Conservation (phyloP, 2,329 filamentous ascomycete genomes). For the Thielaviopsis punctulata region DNA sequence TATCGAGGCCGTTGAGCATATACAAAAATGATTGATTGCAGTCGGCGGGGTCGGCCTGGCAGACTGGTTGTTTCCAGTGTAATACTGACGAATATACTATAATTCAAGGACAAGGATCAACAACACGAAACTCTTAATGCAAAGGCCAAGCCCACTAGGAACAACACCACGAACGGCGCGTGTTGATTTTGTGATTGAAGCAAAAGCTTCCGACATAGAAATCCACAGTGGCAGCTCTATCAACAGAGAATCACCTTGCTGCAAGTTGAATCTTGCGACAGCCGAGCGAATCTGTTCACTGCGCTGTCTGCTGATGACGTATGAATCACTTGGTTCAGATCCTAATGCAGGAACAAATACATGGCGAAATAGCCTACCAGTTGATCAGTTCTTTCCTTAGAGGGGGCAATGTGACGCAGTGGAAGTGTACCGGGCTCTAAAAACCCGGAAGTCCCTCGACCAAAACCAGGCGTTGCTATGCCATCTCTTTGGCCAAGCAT, state of each 20-base stretch:
- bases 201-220: no score
- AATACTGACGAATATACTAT: neutral
- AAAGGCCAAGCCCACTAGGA: neutral
- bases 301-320: no score
- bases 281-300: no score
- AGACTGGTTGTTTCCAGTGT: neutral
- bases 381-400: neutral
- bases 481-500: neutral
- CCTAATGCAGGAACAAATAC: neutral
- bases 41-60: neutral
- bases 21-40: neutral
- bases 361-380: neutral
- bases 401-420: conserved; percentile 5
- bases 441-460: conserved; percentile 8
- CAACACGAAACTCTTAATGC: neutral
- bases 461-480: conserved; percentile 5
- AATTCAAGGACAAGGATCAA: neutral
- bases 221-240: no score
- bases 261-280: no score
- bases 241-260: no score
- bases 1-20: neutral
- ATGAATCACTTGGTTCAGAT: neutral
- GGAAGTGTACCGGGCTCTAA: conserved; percentile 10
- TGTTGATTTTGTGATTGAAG: neutral
- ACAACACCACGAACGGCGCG: neutral